Base-by-base conservation (phyloP, 345 rosid genomes). In the Hibiscus tridactylites region DNA sequence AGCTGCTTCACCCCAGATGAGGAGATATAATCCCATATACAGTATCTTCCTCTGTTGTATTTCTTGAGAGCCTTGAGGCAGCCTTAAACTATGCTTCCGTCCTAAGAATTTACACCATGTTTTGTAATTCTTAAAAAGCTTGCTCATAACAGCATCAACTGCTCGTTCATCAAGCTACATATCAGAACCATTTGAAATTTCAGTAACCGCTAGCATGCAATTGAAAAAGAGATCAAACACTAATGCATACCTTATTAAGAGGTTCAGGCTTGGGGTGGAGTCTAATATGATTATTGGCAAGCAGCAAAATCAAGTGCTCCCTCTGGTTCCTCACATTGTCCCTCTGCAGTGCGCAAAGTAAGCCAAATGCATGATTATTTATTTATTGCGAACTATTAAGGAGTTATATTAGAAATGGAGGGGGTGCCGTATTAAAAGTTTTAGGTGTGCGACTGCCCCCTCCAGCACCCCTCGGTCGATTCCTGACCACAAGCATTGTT, bases 1-100 rank as follows among this genome's bases (percentile, higher is more conserved):
- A 73, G 99, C 94, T 78, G 97, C 99, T 81, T 92, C 98, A 37
- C 99, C 97, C 99, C 99, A 89, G 57, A 90, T 90, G 58, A 95
- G 97, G 79, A 95, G 97, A 84, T 86, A 88, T 74, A 95, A 84
- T 12, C 97, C 99, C 97, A 92, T 92, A 72, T 95, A 92, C 5
- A 92, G 86, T 73, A 92, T 88, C 79, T 90, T 95, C 72, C 97
- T 82, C 82, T 95, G 97, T 71, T 92, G 99, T 72, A 89, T 79
- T 78, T 95, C 97, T 65, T 85, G 93, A 79, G 91, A 86, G 61
- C 82, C 83, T 81, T 91, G 96, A 80, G 97, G 97, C 70, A 92
- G 96, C 78, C 97, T 82, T 74, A 92, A 86, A 79, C 98, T 95
- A 78, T 95, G 98, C 79, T 92, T 95, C 47, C 96, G 87, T 49